Evolutionary conservation across 73 alveolate species (phyloP), one percentile per base, ranked within the genome.

Genomic region (Breviolum minutum): DNA sequence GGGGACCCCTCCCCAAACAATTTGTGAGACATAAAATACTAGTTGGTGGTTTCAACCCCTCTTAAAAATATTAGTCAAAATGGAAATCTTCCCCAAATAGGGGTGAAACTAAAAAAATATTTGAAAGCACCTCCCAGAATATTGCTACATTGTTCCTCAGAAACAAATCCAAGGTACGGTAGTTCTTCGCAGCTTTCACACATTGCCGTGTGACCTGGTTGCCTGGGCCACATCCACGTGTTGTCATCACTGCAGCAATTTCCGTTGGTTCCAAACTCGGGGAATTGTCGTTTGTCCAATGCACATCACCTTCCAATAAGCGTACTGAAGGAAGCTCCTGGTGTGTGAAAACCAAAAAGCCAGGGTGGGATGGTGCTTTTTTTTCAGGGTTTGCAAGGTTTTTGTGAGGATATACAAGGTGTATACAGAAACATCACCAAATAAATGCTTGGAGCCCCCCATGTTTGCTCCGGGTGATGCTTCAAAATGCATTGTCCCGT

Each of bases 271-370:
- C 92, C 61, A 83, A 61, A 71, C 73, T 54, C 24, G 61, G 87
- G 48, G 60, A 30, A 26, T 30, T 7, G 30, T 71, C 40, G 30
- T 71, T 30, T 71, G 76, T 60, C 92, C 92, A 83, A 26, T 83
- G 92, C 26, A 61, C 24, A 26, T 83, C 76, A n/a, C 92, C 92
- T 54, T 83, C 92, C 71, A 61, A 8, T 8, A 60, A 9, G 8
- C 76, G 76, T 54, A 83, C 76, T 0, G 71, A 8, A 26, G 92
- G 92, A 19, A 62, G 61, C 74, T 83, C 92, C 92, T 81, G 17
- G 24, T 29, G 82, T 14, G 77, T 77, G 2, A 64, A 11, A 66
- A 66, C 74, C 17, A 17, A 66, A 13, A 17, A 66, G 17, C 11
- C 24, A 13, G 24, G 11, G 74, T 17, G 24, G 24, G 11, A 13